Evolutionary conservation across 179 eudicot genomes (phyloP).

Genomic region (Pouteria campechiana): DNA sequence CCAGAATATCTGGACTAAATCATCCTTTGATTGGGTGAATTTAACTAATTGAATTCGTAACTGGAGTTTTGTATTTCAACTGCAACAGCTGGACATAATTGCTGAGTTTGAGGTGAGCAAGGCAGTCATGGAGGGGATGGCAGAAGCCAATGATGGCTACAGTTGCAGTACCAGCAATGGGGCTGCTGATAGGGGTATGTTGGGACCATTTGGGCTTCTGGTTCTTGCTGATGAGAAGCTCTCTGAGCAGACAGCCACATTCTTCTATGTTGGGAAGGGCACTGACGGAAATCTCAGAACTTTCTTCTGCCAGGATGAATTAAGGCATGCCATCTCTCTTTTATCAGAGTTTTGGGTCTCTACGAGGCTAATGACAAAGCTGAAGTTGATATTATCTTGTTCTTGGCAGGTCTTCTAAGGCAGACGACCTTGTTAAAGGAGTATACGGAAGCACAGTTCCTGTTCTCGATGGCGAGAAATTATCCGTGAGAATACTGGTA

Average conservation of each 20-base stretch:
- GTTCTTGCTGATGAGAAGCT: constrained; percentile 28
- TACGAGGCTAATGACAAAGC: no score
- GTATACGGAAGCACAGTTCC: constrained; percentile 59
- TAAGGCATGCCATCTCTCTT: constrained; percentile 21
- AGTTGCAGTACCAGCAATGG: constrained; percentile 40
- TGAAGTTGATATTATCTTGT: no score
- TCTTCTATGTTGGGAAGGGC: constrained; percentile 55
- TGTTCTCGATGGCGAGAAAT: constrained; percentile 49
- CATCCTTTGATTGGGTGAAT: no score
- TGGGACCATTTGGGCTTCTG: constrained; percentile 75
- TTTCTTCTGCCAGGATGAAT: constrained; percentile 59
- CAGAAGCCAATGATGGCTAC: constrained; percentile 15
- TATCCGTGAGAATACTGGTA: constrained; percentile 70
- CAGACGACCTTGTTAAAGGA: constrained; percentile 41
- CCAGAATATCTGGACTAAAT: no score
- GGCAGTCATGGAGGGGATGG: constrained; percentile 23
- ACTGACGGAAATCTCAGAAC: constrained; percentile 31
- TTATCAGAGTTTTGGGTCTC: no score
- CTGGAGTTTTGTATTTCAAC: no score
- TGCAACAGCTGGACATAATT: constrained; percentile 50
- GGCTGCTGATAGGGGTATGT: constrained; percentile 47
- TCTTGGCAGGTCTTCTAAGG: constrained; percentile 54
- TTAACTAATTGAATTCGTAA: no score
- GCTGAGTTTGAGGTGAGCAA: constrained; percentile 56
- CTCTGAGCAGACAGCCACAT: constrained; percentile 60